Conservation (phyloP, 164 flowering plant genomes). For the Piper longum region DNA sequence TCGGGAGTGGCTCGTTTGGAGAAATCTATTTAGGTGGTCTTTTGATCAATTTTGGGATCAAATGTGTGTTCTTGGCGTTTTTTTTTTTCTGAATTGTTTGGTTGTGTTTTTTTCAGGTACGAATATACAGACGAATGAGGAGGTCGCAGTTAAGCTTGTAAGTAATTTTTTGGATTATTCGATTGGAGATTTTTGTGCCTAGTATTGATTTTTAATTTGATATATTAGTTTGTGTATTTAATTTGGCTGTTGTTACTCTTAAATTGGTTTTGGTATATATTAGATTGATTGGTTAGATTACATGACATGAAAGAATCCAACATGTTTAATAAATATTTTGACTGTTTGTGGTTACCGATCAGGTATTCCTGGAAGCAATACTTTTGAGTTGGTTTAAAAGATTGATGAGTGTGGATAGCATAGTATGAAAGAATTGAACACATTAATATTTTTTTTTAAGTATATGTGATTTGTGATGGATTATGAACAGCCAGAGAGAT, state of each 20-base stretch:
- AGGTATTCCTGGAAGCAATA: no score
- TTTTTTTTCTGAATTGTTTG: neutral
- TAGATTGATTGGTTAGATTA: no score
- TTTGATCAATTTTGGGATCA: conserved; percentile 5
- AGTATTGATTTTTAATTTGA: neutral
- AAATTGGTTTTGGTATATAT: no score
- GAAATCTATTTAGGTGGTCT: conserved; percentile 71
- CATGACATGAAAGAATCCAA: no score
- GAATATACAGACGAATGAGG: conserved; percentile 75
- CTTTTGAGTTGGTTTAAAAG: no score
- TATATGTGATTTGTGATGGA: neutral
- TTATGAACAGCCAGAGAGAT: neutral
- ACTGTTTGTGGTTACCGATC: no score
- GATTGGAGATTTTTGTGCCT: neutral
- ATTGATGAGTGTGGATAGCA: neutral
- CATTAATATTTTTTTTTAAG: no score
- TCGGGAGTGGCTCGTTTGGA: conserved; percentile 89
- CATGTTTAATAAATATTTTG: no score
- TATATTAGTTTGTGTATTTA: no score
- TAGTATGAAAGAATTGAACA: no score
- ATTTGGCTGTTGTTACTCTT: neutral
- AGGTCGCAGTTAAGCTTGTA: conserved; percentile 88
- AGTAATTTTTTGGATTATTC: conserved; percentile 13
- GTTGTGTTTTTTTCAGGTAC: conserved; percentile 35
- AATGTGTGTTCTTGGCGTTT: neutral